Base-by-base conservation (phyloP, 176 grass and related monocot species). In the Triticum monococcum region DNA sequence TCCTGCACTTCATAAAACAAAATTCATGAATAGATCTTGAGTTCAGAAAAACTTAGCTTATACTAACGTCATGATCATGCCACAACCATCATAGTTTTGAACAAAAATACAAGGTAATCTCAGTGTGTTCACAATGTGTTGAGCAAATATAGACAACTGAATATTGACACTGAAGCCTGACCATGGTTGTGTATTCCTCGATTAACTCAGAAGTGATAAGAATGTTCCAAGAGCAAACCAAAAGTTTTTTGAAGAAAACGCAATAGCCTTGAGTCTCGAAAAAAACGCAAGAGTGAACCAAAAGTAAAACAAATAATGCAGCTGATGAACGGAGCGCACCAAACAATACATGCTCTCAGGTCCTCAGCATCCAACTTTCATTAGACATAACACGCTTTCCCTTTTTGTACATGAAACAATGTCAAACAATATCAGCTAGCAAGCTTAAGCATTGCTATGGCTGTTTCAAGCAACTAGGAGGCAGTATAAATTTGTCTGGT, bases 1-100 rank as follows among this genome's bases (percentile, higher is more conserved):
- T 98, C 96, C 96, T 98, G 83, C 86, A 91, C 25, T 81, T 82
- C 10, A 62, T 60, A 23, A 81, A 79, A 68, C 12, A 73, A 77
- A 68, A 81, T 25, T 80, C 82, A 91, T 25, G 59, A 45, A 84
- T 79, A 77, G 3, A 80, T 38, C 36, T 33, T 40, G 72, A 78
- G 56, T 67, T 63, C 38, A 82, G 74, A 17, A 71, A 69, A 83
- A 13, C 12, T 23, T 78, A 41, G 46, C 78, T 57, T 64, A 78
- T 16, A 85, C 30, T 64, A 43, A 85, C 14, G 59, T 61, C 50
- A 81, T 50, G 72, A 6, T 7, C 28, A 89, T 26, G 36, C 4
- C 18, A 56, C 46, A 67, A 2, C 13, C 17, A 71, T 67, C n/a
- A 75, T 36, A 79, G 56, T 1, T 75, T 35, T 80, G 59, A 79